Base-by-base conservation (phyloP, 306 rosid genomes). In the Arachis hypogaea region DNA sequence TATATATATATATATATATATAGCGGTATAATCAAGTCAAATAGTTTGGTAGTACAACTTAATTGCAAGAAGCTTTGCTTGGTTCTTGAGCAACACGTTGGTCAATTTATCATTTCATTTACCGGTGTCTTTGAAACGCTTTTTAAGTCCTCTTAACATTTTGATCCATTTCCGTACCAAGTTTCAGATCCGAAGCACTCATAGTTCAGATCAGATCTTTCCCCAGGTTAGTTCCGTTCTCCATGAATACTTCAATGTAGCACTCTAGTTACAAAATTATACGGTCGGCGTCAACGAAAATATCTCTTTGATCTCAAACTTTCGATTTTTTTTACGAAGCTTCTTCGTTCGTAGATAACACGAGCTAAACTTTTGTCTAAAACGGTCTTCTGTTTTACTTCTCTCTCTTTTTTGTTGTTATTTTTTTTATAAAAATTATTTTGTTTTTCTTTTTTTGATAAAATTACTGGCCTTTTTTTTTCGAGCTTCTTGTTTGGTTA, bases 181-280 rank as follows among this genome's bases (percentile, higher is more conserved):
- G 18, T 47, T 73, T 80, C 84, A 75, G 80, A 80, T 80, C 84
- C 68, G n/a, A 63, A 45, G 7, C 12, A 41, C 11, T 14, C 58
- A 5, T 33, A 33, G 38, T 33, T 33, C 68, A 41, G n/a, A 63
- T 63, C 68, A 8, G 51, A 63, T 76, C 74, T 58, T 51, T 64
- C 67, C 12, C 45, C 81, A 80, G 96, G 90, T 85, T 11, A 55
- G 55, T 81, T 77, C 46, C 47, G 4, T 79, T 59, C 71, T 77
- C 73, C 29, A 3, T 75, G 56, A 45, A 11, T 41, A 4, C 4
- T 58, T 9, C 22, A 51, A 12, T 56, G n/a, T 36, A 43, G n/a
- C 30, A 47, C 47, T 66, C 7, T 1, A 52, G 5, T 7, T 4
- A 5, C 68, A 40, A 33, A 38, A 28, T 11, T 56, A 62, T 18